phyloP scores from a whole-genome alignment of 768 basidiomycete genomes.

The Lactarius akahatsu region DNA sequence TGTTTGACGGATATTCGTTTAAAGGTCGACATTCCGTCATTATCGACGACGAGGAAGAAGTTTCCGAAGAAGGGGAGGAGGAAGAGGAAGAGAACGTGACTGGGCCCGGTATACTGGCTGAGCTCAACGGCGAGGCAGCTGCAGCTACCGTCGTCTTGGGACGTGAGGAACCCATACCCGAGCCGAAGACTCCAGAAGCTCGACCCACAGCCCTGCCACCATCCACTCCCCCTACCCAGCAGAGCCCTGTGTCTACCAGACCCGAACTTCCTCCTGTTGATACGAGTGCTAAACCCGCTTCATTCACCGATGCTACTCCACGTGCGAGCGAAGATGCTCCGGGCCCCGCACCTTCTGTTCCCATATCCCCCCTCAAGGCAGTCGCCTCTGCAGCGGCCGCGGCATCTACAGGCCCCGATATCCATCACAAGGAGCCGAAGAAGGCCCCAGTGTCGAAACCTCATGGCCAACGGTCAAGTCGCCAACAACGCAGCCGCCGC shows the following conservation, averaged over 20 bases:
- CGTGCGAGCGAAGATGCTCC: conserved; percentile 24
- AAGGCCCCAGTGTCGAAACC: conserved; percentile 16
- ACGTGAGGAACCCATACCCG: conserved; percentile 40
- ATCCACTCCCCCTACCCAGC: conserved; percentile 21
- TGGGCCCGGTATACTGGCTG: conserved; percentile 26
- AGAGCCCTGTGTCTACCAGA: conserved; percentile 13
- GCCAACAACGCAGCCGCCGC: conserved; percentile 47
- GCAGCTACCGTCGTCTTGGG: conserved; percentile 36
- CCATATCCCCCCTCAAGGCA: conserved; percentile 19
- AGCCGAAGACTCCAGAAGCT: conserved; percentile 79
- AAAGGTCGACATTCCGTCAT: conserved; percentile 82
- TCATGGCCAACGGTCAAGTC: conserved; percentile 30
- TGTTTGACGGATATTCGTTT: conserved; percentile 95
- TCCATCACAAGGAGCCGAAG: conserved; percentile 27
- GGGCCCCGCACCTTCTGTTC: background rate
- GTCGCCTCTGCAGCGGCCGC: conserved; percentile 21
- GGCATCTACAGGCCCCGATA: conserved; percentile 21
- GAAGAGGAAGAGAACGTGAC: conserved; percentile 39
- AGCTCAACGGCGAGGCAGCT: conserved; percentile 23
- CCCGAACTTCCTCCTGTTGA: conserved; percentile 19
- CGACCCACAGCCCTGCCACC: conserved; percentile 41
- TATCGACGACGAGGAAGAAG: conserved; percentile 69
- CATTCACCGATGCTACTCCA: conserved; percentile 22
- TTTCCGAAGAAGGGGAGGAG: conserved; percentile 47
- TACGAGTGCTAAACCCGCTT: conserved; percentile 16